Evolutionary conservation across 2,329 filamentous ascomycete genomes (phyloP).

Genomic region (Trichoderma afroharzianum): DNA sequence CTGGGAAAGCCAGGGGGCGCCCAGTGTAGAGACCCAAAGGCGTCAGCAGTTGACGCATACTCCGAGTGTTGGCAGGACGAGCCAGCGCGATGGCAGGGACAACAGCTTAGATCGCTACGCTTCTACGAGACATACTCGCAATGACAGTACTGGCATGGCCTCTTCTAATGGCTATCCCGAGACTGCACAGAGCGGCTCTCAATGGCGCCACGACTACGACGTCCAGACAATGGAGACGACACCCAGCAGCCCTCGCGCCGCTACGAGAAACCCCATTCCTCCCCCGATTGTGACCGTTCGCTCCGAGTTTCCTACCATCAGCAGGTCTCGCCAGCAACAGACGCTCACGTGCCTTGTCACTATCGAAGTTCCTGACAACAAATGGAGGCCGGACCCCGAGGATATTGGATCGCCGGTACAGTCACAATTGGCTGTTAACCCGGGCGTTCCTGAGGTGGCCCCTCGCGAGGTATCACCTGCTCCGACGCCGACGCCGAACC

Average conservation of each 20-base stretch:
- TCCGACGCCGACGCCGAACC: constrained; percentile 54
- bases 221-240: constrained; percentile 93
- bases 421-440: constrained; percentile 17
- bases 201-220: constrained; percentile 87
- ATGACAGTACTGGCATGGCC: constrained; percentile 72
- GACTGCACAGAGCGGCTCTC: constrained; percentile 64
- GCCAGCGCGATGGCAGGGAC: constrained; percentile 50
- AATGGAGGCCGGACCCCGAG: constrained; percentile 82
- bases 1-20: constrained; percentile 64
- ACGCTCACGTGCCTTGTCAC: constrained; percentile 91
- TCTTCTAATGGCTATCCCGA: constrained; percentile 81
- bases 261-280: constrained; percentile 82
- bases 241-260: constrained; percentile 66
- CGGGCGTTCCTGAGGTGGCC: constrained; percentile 51
- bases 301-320: constrained; percentile 95
- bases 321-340: constrained; percentile 86
- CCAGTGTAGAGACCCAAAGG: constrained; percentile 44
- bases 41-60: constrained; percentile 32
- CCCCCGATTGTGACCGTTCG: constrained; percentile 88
- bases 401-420: constrained; percentile 61
- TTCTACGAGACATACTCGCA: constrained; percentile 61
- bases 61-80: constrained; percentile 28
- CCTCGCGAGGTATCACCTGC: constrained; percentile 58
- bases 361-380: constrained; percentile 87
- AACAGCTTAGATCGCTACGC: constrained; percentile 43